phyloP scores from a whole-genome alignment of 306 rosid species.

The Quercus mongolica region DNA sequence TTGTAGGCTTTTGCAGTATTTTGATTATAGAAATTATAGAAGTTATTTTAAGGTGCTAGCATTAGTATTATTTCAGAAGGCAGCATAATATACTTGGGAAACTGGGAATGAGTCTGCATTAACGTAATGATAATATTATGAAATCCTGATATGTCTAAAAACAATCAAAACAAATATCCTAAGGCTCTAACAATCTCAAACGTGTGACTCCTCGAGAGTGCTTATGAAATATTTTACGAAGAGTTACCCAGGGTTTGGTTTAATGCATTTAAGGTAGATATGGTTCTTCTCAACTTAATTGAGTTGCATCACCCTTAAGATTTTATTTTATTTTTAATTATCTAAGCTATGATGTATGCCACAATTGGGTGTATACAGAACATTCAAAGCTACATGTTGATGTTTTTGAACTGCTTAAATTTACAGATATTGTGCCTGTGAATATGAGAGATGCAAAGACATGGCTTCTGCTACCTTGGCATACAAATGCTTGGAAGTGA shows the following conservation, averaged over 20 bases:
- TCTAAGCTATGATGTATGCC: neutral
- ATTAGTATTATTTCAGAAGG: too few relatives aligned
- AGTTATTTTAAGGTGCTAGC: too few relatives aligned
- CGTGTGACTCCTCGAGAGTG: too few relatives aligned
- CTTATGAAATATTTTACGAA: neutral
- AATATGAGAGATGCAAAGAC: neutral
- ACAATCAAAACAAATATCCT: too few relatives aligned
- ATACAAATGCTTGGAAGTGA: slow-evolving; percentile 6
- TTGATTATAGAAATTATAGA: too few relatives aligned
- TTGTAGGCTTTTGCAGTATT: too few relatives aligned
- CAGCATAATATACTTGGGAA: too few relatives aligned
- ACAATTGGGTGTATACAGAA: neutral
- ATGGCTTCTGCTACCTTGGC: neutral
- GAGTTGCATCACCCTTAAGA: neutral
- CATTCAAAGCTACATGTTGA: neutral
- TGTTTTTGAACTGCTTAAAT: neutral
- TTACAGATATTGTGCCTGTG: neutral
- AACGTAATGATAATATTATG: too few relatives aligned
- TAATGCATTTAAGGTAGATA: neutral
- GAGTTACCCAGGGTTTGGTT: neutral
- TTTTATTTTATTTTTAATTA: neutral
- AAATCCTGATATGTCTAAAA: too few relatives aligned
- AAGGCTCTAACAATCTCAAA: too few relatives aligned
- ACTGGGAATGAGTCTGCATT: too few relatives aligned
- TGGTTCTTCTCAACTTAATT: neutral